Percentiles rank a stretch among this genome's conserved stretches.
Evolutionary conservation across 2,329 filamentous ascomycete species (phyloP).

Genomic region (Colletotrichum paranaense): DNA sequence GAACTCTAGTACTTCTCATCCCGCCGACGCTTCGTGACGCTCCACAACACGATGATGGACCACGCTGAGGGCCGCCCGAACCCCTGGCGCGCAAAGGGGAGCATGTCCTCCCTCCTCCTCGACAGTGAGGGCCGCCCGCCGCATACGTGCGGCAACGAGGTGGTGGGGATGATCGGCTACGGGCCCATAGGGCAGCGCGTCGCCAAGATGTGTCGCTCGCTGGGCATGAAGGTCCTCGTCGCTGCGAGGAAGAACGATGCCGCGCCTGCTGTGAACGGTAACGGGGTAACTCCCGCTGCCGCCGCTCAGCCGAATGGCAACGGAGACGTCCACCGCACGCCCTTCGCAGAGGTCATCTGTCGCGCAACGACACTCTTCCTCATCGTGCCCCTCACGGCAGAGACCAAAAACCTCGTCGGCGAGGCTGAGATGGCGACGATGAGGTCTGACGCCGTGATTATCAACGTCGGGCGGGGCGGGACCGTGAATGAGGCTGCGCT

Average conservation of each 20-base stretch:
- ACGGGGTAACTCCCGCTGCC: background rate
- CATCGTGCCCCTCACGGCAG: slow-evolving; percentile 38
- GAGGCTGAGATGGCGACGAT: slow-evolving; percentile 35
- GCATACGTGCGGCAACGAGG: slow-evolving; percentile 42
- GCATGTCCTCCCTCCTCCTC: slow-evolving; percentile 35
- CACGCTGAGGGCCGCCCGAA: slow-evolving; percentile 24
- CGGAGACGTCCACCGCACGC: slow-evolving; percentile 11
- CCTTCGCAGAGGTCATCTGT: slow-evolving; percentile 39
- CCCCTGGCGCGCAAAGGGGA: slow-evolving; percentile 35
- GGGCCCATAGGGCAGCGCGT: slow-evolving; percentile 41
- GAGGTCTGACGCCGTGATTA: slow-evolving; percentile 39
- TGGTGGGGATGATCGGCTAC: slow-evolving; percentile 42
- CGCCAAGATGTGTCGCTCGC: slow-evolving; percentile 35
- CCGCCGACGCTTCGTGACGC: slow-evolving; percentile 37
- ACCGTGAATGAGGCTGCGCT: slow-evolving; percentile 49
- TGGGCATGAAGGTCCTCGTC: slow-evolving; percentile 41
- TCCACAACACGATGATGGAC: slow-evolving; percentile 38
- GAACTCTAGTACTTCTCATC: slow-evolving; percentile 38
- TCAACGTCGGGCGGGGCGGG: slow-evolving; percentile 47
- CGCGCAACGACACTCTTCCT: slow-evolving; percentile 40
- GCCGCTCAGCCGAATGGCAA: background rate
- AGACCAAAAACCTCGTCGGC: slow-evolving; percentile 38
- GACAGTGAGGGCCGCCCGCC: slow-evolving; percentile 39
- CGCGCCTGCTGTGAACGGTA: background rate
- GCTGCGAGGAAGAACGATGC: slow-evolving; percentile 38